Evolutionary conservation across 306 rosid species (phyloP).

Genomic region (Vicia faba): DNA sequence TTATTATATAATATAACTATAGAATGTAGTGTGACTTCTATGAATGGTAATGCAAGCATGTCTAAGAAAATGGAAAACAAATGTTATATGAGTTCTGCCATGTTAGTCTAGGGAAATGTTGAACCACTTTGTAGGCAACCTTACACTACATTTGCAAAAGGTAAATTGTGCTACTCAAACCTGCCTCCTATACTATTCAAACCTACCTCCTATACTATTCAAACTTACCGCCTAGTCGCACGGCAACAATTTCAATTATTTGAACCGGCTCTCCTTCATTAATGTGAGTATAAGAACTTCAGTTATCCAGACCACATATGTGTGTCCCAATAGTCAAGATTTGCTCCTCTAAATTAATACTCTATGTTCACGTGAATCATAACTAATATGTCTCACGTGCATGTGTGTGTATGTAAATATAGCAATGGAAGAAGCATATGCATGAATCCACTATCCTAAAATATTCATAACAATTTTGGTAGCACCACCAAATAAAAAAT

Average conservation of each 20-base stretch:
- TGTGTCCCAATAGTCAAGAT: constrained; percentile 7
- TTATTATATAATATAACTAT: neutral
- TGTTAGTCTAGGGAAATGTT: neutral
- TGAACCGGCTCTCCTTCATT: neutral
- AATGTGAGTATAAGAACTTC: neutral
- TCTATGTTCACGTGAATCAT: constrained; percentile 8
- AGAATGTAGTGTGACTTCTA: constrained; percentile 1
- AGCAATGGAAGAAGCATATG: constrained; percentile 14
- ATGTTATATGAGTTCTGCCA: neutral
- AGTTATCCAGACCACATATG: neutral
- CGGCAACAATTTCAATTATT: neutral
- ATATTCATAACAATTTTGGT: constrained; percentile 10
- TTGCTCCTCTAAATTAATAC: neutral
- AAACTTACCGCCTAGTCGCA: neutral
- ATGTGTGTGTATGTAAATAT: neutral
- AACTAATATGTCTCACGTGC: neutral
- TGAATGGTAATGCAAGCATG: constrained; percentile 10
- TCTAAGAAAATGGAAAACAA: neutral
- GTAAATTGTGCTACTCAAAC: neutral
- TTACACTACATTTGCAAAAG: neutral
- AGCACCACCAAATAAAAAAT: constrained; percentile 3
- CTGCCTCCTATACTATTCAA: neutral
- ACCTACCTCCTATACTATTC: neutral
- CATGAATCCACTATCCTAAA: constrained; percentile 22
- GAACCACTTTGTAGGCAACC: neutral